A percentile compares a stretch with the other conserved stretches of the same genome.
These are phyloP conservation scores for Coniferiporia sulphurascens DNA, from an alignment of 1,284 basidiomycete genomes.

Conservation along the genomic window DNA sequence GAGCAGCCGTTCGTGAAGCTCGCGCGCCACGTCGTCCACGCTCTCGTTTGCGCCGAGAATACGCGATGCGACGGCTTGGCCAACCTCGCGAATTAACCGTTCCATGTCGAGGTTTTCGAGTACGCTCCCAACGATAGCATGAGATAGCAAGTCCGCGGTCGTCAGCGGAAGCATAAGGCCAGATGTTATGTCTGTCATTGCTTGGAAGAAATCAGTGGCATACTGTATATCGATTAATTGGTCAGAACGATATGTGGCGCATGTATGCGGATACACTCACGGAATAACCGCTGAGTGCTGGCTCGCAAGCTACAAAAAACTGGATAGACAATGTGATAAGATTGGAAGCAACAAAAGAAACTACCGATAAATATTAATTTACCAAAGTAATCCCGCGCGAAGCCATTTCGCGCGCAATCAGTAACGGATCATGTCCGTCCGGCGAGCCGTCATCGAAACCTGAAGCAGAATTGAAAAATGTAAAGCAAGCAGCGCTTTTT, in stretches of 20 bases:
- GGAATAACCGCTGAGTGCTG: slow-evolving; percentile 89
- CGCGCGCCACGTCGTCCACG: slow-evolving; percentile 93
- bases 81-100: slow-evolving; percentile 89
- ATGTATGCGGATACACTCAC: slow-evolving; percentile 40
- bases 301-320: slow-evolving; percentile 99
- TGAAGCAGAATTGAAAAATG: slow-evolving; percentile 28
- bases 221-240: slow-evolving; percentile 43
- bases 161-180: slow-evolving; percentile 95
- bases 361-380: slow-evolving; percentile 26
- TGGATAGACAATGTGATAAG: slow-evolving; percentile 29
- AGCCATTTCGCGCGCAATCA: slow-evolving; percentile 87
- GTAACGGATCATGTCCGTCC: slow-evolving; percentile 89
- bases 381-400: slow-evolving; percentile 85
- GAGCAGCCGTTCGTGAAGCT: slow-evolving; percentile 87
- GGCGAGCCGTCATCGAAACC: slow-evolving; percentile 90
- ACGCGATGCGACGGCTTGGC: slow-evolving; percentile 87
- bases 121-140: slow-evolving; percentile 96
- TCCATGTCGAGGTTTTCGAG: slow-evolving; percentile 99
- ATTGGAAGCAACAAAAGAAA: neutral
- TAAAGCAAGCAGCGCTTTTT: slow-evolving; percentile 11
- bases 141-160: slow-evolving; percentile 92
- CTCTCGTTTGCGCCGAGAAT: slow-evolving; percentile 87
- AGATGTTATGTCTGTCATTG: slow-evolving; percentile 87
- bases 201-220: slow-evolving; percentile 94
- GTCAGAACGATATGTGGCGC: slow-evolving; percentile 25